Evolutionary conservation across 371 early-diverging fungal genomes (phyloP).

Genomic region (Thermomucor indicae-seudaticae): DNA sequence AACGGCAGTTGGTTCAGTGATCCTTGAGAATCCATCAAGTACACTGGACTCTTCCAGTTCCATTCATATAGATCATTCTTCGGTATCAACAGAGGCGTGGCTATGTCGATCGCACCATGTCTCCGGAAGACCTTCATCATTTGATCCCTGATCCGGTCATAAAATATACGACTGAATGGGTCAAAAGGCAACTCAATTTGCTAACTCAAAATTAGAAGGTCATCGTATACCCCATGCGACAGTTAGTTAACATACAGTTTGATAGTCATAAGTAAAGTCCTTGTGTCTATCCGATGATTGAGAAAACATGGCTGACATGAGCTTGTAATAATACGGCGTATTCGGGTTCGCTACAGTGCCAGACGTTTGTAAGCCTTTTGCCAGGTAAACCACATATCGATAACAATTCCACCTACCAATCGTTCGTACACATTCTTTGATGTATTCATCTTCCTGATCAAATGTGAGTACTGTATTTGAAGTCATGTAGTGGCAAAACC

Average conservation of each 20-base stretch:
- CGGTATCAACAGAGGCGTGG: conserved; percentile 83
- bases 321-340: conserved; percentile 80
- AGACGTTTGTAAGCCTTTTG: too few relatives aligned
- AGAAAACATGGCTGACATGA: conserved; percentile 81
- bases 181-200: conserved; percentile 48
- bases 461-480: background rate
- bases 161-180: conserved; percentile 61
- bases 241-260: conserved; percentile 36
- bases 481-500: background rate
- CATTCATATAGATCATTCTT: conserved; percentile 68
- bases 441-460: conserved; percentile 81
- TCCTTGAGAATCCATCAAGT: conserved; percentile 80
- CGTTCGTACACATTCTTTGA: conserved; percentile 86
- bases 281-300: conserved; percentile 79
- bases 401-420: conserved; percentile 47
- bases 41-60: conserved; percentile 68
- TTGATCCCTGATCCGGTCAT: conserved; percentile 67
- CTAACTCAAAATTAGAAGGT: conserved; percentile 2
- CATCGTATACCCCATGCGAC: background rate
- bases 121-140: conserved; percentile 78
- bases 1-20: conserved; percentile 83
- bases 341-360: conserved; percentile 80
- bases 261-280: conserved; percentile 89
- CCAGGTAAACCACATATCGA: too few relatives aligned
- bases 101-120: conserved; percentile 87